Percentiles rank a stretch among this genome's conserved stretches.
phyloP scores from a whole-genome alignment of 139 green algal species.

The Coelastrella sp. region DNA sequence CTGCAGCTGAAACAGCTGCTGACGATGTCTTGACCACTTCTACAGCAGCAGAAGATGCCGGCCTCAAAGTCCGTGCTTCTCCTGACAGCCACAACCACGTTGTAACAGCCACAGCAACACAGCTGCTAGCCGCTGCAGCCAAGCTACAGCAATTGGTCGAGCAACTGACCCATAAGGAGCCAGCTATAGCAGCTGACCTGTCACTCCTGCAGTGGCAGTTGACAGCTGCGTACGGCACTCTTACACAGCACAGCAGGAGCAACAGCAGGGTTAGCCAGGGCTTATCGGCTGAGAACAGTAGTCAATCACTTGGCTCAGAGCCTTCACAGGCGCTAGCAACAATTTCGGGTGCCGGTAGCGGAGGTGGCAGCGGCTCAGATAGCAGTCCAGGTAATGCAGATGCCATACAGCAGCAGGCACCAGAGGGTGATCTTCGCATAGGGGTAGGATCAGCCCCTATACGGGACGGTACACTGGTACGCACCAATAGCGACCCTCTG shows the following conservation, averaged over 20 bases:
- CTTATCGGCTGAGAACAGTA: neutral
- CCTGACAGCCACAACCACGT: too few relatives aligned
- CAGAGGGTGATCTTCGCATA: too few relatives aligned
- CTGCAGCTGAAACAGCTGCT: too few relatives aligned
- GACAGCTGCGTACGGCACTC: neutral
- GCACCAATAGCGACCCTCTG: neutral
- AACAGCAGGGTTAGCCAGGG: neutral
- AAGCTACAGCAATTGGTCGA: slow-evolving; percentile 36
- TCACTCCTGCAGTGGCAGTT: slow-evolving; percentile 42
- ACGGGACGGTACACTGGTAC: neutral
- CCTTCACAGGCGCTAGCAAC: neutral
- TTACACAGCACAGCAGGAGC: neutral
- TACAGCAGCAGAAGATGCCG: too few relatives aligned
- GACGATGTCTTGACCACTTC: too few relatives aligned
- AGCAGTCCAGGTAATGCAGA: neutral
- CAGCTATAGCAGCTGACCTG: slow-evolving; percentile 30
- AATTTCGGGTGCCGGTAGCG: too few relatives aligned
- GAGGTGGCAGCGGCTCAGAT: neutral
- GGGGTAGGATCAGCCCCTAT: neutral
- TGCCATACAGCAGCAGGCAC: too few relatives aligned
- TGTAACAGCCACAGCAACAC: neutral
- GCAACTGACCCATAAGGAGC: slow-evolving; percentile 18
- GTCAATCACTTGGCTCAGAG: neutral
- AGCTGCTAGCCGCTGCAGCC: slow-evolving; percentile 29
- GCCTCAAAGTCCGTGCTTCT: too few relatives aligned